These are phyloP conservation scores for Vicia villosa DNA, from an alignment of 306 rosid species.

Conservation along the genomic window DNA sequence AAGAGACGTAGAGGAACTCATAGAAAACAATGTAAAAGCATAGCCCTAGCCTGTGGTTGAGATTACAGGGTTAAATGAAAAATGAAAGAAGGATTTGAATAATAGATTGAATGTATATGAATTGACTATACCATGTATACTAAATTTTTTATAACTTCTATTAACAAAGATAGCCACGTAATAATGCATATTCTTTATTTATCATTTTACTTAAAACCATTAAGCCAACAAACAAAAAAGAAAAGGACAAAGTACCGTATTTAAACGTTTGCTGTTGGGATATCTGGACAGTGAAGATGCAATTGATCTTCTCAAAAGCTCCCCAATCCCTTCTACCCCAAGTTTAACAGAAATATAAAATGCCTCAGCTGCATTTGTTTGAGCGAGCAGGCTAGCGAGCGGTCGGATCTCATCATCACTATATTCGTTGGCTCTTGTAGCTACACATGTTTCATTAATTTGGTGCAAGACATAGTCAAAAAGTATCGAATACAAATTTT, in stretches of 20 bases:
- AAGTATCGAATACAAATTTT: conserved; percentile 81
- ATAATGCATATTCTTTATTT: too few species aligned
- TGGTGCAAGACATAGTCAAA: conserved; percentile 90
- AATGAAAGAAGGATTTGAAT: too few species aligned
- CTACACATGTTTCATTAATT: conserved; percentile 71
- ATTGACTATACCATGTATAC: too few species aligned
- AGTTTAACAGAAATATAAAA: conserved; percentile 90
- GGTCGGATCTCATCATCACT: conserved; percentile 91
- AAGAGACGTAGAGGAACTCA: too few species aligned
- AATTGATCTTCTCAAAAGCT: conserved; percentile 83
- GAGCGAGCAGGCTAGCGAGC: conserved; percentile 79
- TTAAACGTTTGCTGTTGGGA: conserved; percentile 82
- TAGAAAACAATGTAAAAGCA: too few species aligned
- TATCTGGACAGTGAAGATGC: conserved; percentile 70
- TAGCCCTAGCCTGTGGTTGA: too few species aligned
- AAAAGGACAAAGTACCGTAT: conserved; percentile 55
- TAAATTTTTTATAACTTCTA: too few species aligned
- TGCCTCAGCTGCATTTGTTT: conserved; percentile 90
- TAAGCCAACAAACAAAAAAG: conserved; percentile 12
- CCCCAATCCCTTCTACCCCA: conserved; percentile 95
- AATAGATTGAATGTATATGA: too few species aligned
- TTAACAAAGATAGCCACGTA: too few species aligned
- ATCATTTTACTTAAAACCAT: too few species aligned
- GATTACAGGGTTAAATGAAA: too few species aligned
- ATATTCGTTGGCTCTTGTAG: conserved; percentile 74